Percentiles rank a stretch among this genome's conserved stretches.
phyloP scores from a whole-genome alignment of 2,329 filamentous ascomycete genomes.

The Leptographium procerum region DNA sequence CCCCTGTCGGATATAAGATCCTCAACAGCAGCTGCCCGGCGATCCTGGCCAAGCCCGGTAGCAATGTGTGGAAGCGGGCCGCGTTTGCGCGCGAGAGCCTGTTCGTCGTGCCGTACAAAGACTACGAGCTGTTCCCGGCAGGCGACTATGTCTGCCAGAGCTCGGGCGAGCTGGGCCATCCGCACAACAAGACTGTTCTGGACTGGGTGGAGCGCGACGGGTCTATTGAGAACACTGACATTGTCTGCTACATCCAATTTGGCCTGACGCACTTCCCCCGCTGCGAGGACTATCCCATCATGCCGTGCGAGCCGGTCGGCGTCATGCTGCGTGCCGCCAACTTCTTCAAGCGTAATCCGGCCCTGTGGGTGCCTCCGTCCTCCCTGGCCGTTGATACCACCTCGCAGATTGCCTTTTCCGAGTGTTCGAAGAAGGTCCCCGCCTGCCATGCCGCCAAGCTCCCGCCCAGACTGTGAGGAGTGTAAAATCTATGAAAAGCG shows the following conservation, averaged over 20 bases:
- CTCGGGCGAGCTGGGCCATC: slow-evolving; percentile 58
- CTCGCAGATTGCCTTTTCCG: background rate
- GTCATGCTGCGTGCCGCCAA: slow-evolving; percentile 67
- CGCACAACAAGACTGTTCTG: slow-evolving; percentile 52
- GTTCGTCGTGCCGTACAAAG: slow-evolving; percentile 75
- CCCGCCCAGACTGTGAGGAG: background rate
- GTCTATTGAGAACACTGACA: slow-evolving; percentile 66
- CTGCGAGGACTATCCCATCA: slow-evolving; percentile 84
- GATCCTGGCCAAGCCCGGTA: slow-evolving; percentile 68
- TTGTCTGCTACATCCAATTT: slow-evolving; percentile 84
- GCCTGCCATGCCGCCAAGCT: background rate
- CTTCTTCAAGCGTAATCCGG: slow-evolving; percentile 73
- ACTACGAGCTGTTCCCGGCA: slow-evolving; percentile 73
- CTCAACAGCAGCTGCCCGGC: slow-evolving; percentile 73
- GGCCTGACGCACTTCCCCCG: slow-evolving; percentile 81
- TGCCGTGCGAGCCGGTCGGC: slow-evolving; percentile 79
- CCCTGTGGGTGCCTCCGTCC: slow-evolving; percentile 67
- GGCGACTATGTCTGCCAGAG: slow-evolving; percentile 83
- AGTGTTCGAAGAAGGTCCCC: background rate
- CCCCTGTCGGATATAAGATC: slow-evolving; percentile 79
- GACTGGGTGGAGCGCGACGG: slow-evolving; percentile 62
- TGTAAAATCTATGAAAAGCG: background rate
- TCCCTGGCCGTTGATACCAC: background rate
- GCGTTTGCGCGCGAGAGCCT: slow-evolving; percentile 79
- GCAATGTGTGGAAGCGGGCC: slow-evolving; percentile 82